Base-by-base conservation (phyloP, 352 stramenopile genomes). In the Bremia lactucae region DNA sequence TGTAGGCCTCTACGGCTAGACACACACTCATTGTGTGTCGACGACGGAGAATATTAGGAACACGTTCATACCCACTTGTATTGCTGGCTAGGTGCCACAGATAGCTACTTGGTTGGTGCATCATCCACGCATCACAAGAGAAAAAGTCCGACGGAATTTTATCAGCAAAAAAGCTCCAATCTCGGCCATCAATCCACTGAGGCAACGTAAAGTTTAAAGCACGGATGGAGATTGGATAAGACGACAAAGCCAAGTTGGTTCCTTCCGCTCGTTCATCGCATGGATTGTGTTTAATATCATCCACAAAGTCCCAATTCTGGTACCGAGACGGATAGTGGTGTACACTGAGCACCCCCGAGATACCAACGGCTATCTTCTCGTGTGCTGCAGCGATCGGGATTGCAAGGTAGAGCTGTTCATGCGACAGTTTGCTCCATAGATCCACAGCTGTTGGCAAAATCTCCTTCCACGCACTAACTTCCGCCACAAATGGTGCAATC, bases 221-320 rank as follows among this genome's bases (percentile, higher is more conserved):
- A 6, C 79, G 74, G 14, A 92, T 66, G 6, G 72, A 81, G 47
- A 87, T 83, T 20, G 79, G 79, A 28, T 78, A 92, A 8, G 73
- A 85, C 13, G 62, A 45, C n/a, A 88, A 36, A 7, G 66, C 71
- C n/a, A 81, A 49, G 31, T 70, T 59, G 4, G 54, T 42, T 4
- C 40, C 39, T 26, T 58, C 34, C 0, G 62, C 54, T 0, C 35
- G 59, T 36, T 75, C 62, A n/a, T 66, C 67, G 49, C 73, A 83
- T 4, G 76, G 79, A 28, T 92, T 89, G 56, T 78, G 60, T 45
- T 81, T 68, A 34, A 86, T 66, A 31, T 89, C 72, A 38, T 92
- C 79, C 3, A 74, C 76, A 48, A 89, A 87, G 41, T 92, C 76
- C 79, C 79, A 92, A 59, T 92, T 89, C 46, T 89, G 76, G 42